Base-by-base conservation (phyloP, 805 yeast species). In the Candida sithepensis region DNA sequence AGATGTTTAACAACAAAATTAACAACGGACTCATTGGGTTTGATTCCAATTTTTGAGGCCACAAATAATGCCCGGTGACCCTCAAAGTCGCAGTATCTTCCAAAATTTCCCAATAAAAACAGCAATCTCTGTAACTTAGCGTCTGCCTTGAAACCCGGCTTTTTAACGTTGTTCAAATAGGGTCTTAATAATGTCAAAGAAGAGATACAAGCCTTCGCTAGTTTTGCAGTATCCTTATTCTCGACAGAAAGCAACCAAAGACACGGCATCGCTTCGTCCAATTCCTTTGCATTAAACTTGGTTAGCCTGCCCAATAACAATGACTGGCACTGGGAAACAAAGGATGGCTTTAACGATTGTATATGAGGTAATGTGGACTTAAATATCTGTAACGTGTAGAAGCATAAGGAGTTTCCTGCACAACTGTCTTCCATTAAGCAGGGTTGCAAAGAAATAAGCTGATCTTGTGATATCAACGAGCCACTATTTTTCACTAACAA, bases 251-350 rank as follows among this genome's bases (percentile, higher is more conserved):
- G 66, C 8, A 63, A 64, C 85, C 89, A 82, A 3, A 80, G 65
- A 47, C 88, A 73, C 1, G 90, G 89, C 62, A 88, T 75, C 0
- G 92, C 96, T 57, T 82, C 83, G n/a, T 78, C 78, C 8, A 88
- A 63, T 54, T 87, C 94, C 48, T 62, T 70, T 0, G 74, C 72
- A 44, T 73, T 77, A 65, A 84, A 77, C 51, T 78, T 83, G 2
- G 91, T 82, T 28, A 88, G 62, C 28, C 78, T 67, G 30, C 69
- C 69, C 51, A 86, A 59, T n/a, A 88, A 56, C 2, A 78, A 70
- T 0, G 70, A 57, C 58, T 80, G 84, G 14, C 82, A 71, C 9
- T 72, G 74, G 20, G 62, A 51, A 23, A 81, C 56, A 55, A 82
- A 84, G 2, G 69, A 72, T 0, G 77, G 73, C 42, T 82, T 74